These are phyloP conservation scores for Nymphaea thermarum DNA, from an alignment of 164 flowering plant species.

Conservation along the genomic window DNA sequence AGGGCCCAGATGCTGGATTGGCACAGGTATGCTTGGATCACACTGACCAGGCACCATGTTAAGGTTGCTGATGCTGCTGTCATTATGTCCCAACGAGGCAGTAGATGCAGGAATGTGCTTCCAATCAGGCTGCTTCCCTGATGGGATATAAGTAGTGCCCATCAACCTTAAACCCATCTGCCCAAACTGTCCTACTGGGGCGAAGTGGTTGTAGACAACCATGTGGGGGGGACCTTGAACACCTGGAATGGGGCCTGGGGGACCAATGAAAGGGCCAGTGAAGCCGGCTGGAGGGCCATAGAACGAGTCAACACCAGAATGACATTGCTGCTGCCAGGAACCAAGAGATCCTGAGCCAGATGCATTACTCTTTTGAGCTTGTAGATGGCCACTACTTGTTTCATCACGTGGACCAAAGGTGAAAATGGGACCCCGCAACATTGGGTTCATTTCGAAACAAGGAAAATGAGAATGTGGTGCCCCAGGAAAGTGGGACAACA, in stretches of 20 bases:
- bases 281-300: slow-evolving; percentile 84
- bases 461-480: slow-evolving; percentile 66
- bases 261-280: slow-evolving; percentile 74
- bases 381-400: slow-evolving; percentile 46
- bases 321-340: slow-evolving; percentile 67
- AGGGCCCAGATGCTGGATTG: slow-evolving; percentile 77
- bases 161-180: slow-evolving; percentile 92
- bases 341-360: slow-evolving; percentile 43
- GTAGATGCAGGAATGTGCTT: slow-evolving; percentile 63
- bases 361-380: slow-evolving; percentile 42
- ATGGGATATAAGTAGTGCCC: slow-evolving; percentile 89
- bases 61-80: slow-evolving; percentile 45
- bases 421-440: slow-evolving; percentile 73
- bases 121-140: slow-evolving; percentile 96
- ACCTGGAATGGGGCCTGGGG: slow-evolving; percentile 76
- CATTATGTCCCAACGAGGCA: slow-evolving; percentile 30
- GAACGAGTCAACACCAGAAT: slow-evolving; percentile 79
- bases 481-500: slow-evolving; percentile 77
- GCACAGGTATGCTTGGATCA: slow-evolving; percentile 41
- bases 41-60: slow-evolving; percentile 50
- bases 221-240: slow-evolving; percentile 91
- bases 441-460: slow-evolving; percentile 79
- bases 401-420: slow-evolving; percentile 84
- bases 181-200: slow-evolving; percentile 94
- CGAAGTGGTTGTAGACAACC: slow-evolving; percentile 95